Evolutionary conservation across 805 yeast species (phyloP), one percentile per base, ranked within the genome.

Genomic region (Ogataea ganodermae): DNA sequence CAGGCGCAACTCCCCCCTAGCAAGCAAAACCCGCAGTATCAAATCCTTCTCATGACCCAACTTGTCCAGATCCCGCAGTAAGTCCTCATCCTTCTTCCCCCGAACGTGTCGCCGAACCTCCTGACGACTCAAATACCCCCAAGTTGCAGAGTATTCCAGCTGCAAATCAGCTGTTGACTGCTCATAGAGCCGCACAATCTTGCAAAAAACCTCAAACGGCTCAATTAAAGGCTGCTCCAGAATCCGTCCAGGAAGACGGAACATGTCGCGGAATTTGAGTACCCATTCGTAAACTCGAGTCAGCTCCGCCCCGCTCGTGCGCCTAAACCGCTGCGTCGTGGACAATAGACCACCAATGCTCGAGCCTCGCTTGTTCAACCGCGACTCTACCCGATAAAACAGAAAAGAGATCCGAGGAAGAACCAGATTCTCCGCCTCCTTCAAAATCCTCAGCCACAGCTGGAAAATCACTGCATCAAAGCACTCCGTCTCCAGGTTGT

Each of bases 401-500:
- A 10, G 43, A 31, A 50, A 48, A 17, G 82, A 75, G 24, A 89
- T 63, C 17, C 87, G 80, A 0, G 98, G 98, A 5, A 92, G 66
- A 3, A 90, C 62, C 14, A 92, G 68, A 31, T 74, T 76, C 58
- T 89, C 96, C 1, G 92, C 86, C 20, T 82, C 74, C 2, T 72
- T 67, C 6, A 92, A 70, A 1, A 89, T 81, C 10, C 81, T 81
- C n/a, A 71, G 68, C 98, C 98, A 92, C 0, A 92, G 80, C 43
- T 83, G 84, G 6, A 51, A 44, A 9, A 61, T 47, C 24, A 66
- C 57, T 9, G 56, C 55, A 49, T 62, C 64, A 44, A 66, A 65
- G 22, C 64, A 52, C 18, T 58, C 59, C 2, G 66, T 63, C 45
- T 66, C 69, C 40, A 65, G 38, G 40, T 58, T 62, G 36, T 63